Evolutionary conservation across 2,329 filamentous ascomycete species (phyloP), one percentile per base, ranked within the genome.

Genomic region (Pestalotiopsis sp.): DNA sequence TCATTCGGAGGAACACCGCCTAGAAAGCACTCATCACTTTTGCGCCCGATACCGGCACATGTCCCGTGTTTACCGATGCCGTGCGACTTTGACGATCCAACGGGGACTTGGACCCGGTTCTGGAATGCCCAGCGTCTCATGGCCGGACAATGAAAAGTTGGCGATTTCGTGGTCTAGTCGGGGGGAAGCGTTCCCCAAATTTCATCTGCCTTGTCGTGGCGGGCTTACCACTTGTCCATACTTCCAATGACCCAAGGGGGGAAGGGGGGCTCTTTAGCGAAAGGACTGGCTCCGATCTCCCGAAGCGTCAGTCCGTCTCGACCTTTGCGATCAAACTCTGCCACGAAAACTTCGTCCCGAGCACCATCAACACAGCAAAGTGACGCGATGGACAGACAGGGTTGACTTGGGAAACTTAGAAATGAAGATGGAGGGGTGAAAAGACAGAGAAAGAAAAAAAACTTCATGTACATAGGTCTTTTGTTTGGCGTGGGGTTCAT

Each of bases 1-100:
- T 79, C 70, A 79, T 79, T 68, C 75, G 75, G 11, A 73, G 72
- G 60, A 79, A 79, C 68, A 71, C 73, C 36, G 65, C 75, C 9
- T 63, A 45, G 38, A 25, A 45, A 23, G 17, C 13, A 1, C 5
- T 14, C n/a, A n/a, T 49, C 41, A 14, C 41, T 73, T 62, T 38
- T 12, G 60, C 52, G 52, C 58, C 41, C 31, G 56, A 12, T 61
- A 31, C 25, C 58, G 27, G 23, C 58, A 61, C 9, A 52, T 45
- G 31, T 11, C 5, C 13, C 27, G n/a, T 49, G 41, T 49, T 61
- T 23, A 14, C 23, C 58, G 27, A 61, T 61, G 41, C 41, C 41
- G n/a, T n/a, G 41, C 13, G 41, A 36, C 31, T 36, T 36, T 36
- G 31, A 36, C 31, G 31, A 36, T 36, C 31, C 7, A 49, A 49